Conservation (phyloP, 768 basidiomycete genomes). For the Mrakia hoshinonis region DNA sequence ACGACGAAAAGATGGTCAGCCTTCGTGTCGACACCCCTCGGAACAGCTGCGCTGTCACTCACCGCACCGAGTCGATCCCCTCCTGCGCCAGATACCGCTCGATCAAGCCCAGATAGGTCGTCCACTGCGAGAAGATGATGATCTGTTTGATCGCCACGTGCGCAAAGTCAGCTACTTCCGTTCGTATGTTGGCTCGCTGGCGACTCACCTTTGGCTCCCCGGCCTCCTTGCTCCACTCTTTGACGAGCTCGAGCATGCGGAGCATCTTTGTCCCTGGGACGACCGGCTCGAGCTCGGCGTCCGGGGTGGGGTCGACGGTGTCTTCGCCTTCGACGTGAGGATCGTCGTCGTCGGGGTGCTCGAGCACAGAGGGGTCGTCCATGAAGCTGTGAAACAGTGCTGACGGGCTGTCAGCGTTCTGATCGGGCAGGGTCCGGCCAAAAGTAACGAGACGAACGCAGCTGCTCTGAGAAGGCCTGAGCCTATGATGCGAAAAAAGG, state of each 20-base stretch:
- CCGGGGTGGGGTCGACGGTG: neutral
- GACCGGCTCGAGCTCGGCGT: neutral
- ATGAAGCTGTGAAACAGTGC: neutral
- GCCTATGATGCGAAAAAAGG: neutral
- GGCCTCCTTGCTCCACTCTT: neutral
- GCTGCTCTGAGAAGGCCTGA: neutral
- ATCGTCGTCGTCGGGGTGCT: too few species aligned
- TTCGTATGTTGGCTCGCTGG: neutral
- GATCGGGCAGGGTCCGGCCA: too few species aligned
- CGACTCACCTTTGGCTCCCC: neutral
- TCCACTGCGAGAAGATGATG: slow-evolving; percentile 65
- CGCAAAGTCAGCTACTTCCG: neutral
- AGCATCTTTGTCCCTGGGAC: slow-evolving; percentile 29
- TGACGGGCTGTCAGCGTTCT: neutral
- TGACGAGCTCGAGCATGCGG: slow-evolving; percentile 26
- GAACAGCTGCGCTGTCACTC: neutral
- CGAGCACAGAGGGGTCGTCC: neutral
- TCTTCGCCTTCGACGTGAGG: too few species aligned
- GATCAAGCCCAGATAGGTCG: slow-evolving; percentile 39
- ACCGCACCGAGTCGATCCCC: neutral
- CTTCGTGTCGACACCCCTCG: neutral
- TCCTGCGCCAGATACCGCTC: neutral
- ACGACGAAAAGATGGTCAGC: neutral
- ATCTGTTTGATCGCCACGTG: slow-evolving; percentile 26
- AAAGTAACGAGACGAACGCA: neutral